Evolutionary conservation across 116 monocot genomes (phyloP), one percentile per base, ranked within the genome.

Genomic region (Trichopus zeylanicus): DNA sequence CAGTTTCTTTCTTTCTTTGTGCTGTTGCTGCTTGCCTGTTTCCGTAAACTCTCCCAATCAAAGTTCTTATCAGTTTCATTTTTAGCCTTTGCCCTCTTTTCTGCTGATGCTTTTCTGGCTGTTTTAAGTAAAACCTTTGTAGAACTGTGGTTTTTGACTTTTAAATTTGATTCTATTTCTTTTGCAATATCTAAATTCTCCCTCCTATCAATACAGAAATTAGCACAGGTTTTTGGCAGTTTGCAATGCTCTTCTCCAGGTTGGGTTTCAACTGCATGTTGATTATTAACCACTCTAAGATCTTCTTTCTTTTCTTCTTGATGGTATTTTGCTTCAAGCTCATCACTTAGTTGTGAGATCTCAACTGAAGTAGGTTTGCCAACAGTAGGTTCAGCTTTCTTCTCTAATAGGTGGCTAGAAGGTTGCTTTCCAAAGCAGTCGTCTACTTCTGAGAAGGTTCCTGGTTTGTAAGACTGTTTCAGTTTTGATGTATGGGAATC

Each of bases 41-140:
- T 76, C 26, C 81, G 58, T 38, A 85, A 31, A 21, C 26, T 68
- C 52, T 85, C 85, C 85, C 85, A 85, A 27, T 85, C 77, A 62
- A 55, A 60, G 22, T 29, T 31, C 47, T 65, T 47, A 15, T 12
- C 13, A 42, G 42, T 42, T 13, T 42, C n/a, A 8, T 53, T 35
- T 35, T 38, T 47, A 25, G n/a, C 26, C 33, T 70, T 78, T 51
- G 16, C 30, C 42, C 53, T 70, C 48, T 66, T 77, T 39, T 7
- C 26, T 55, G 24, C 60, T 54, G 48, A 37, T 56, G 55, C 49
- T 0, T 20, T 42, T 15, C 55, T 68, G 28, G 7, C 26, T 30
- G 6, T 47, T 51, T 70, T 53, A 62, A 31, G n/a, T 46, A 34
- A 42, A 57, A 29, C 55, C 47, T 65, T 66, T 3, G 16, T 52